These are phyloP conservation scores for Vaucheria bursata DNA, from an alignment of 352 stramenopile genomes.

Conservation along the genomic window DNA sequence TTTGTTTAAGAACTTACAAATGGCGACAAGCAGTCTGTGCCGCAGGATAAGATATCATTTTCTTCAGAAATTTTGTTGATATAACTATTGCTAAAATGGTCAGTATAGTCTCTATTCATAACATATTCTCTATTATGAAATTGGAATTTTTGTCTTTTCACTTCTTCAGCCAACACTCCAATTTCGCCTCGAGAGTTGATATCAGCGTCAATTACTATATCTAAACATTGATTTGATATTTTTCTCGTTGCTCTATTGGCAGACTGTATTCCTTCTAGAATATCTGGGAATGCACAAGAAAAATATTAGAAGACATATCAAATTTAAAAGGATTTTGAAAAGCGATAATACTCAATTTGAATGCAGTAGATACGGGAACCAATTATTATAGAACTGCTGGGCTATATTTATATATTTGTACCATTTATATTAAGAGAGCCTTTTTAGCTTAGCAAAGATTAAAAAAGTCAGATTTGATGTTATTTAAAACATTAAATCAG, in stretches of 20 bases:
- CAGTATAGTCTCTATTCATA: no score
- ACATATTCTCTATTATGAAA: slow-evolving; percentile 62
- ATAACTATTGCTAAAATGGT: no score
- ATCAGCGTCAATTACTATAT: slow-evolving; percentile 56
- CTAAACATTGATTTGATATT: slow-evolving; percentile 46
- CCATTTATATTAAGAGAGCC: no score
- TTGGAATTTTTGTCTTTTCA: slow-evolving; percentile 48
- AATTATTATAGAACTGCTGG: neutral
- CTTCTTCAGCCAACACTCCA: slow-evolving; percentile 50
- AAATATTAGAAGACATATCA: slow-evolving; percentile 32
- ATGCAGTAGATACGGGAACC: neutral
- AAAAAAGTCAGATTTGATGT: no score
- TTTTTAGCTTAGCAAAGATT: no score
- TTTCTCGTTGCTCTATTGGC: slow-evolving; percentile 18
- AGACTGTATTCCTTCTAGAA: slow-evolving; percentile 46
- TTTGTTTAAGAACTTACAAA: no score
- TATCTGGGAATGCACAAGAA: no score
- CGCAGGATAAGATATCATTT: no score
- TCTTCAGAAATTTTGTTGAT: no score
- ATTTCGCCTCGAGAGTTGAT: slow-evolving; percentile 10
- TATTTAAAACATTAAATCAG: no score
- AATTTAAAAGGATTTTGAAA: neutral
- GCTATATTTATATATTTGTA: neutral
- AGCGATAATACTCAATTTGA: neutral
- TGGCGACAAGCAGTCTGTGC: no score